These are phyloP conservation scores for Glutinoglossum americanum DNA, from an alignment of 495 filamentous ascomycete species.

Conservation along the genomic window DNA sequence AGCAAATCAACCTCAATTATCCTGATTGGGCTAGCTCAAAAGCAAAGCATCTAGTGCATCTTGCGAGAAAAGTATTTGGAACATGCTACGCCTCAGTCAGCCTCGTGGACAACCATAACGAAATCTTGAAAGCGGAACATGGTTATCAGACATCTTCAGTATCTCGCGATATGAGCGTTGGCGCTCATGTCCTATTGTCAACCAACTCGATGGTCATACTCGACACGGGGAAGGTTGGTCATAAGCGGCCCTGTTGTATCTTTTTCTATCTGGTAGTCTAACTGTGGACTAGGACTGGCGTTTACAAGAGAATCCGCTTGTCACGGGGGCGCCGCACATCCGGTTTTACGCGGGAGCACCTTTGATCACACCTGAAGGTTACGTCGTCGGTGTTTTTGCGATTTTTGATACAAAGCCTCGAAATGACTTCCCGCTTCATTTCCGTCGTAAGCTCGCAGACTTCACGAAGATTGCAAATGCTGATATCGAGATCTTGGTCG, in stretches of 20 bases:
- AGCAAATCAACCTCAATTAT: conserved; percentile 3
- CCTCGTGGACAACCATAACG: conserved; percentile 15
- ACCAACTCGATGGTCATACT: conserved; percentile 18
- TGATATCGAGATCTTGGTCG: conserved; percentile 15
- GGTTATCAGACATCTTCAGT: conserved; percentile 11
- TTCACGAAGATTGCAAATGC: conserved; percentile 15
- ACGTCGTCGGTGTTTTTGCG: conserved; percentile 18
- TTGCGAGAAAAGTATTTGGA: conserved; percentile 15
- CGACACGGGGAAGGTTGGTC: conserved; percentile 18
- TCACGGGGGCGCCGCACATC: conserved; percentile 13
- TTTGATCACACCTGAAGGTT: conserved; percentile 15
- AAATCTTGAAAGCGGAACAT: conserved; percentile 18
- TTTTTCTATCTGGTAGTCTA: not conserved
- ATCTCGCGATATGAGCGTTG: conserved; percentile 15
- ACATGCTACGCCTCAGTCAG: conserved; percentile 17
- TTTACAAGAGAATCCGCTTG: conserved; percentile 16
- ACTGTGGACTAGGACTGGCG: conserved; percentile 19
- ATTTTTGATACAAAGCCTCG: conserved; percentile 16
- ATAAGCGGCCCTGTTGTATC: not conserved
- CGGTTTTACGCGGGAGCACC: conserved; percentile 24
- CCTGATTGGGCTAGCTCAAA: conserved; percentile 13
- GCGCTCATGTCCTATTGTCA: conserved; percentile 18
- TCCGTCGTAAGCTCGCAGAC: conserved; percentile 6
- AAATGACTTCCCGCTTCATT: conserved; percentile 7
- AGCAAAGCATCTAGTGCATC: conserved; percentile 11